Evolutionary conservation across 495 filamentous ascomycete species (phyloP), one percentile per base, ranked within the genome.

Genomic region (Cenococcum geophilum): DNA sequence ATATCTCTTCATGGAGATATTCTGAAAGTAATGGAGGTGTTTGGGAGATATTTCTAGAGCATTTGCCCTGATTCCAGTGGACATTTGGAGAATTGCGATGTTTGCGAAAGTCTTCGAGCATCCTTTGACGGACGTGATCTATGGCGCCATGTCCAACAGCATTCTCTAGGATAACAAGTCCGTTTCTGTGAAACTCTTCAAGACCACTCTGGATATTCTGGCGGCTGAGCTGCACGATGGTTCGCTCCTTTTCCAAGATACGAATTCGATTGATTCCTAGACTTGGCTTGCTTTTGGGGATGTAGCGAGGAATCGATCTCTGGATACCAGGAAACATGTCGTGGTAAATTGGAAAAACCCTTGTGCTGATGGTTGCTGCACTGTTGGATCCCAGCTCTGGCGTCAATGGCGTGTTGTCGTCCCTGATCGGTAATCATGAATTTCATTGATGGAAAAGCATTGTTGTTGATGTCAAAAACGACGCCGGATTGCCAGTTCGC

Each of bases 121-220:
- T 49, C 45, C 45, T 49, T 20, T 49, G 45, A 49, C 20, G 45
- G 45, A 49, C 45, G 20, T 49, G 45, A 22, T 49, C 18, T 49
- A 49, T 49, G 45, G 20, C 18, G 6, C 45, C 45, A 20, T 49
- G 45, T 22, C 45, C 45, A 22, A 49, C 45, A 9, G 45, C 45
- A 49, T 49, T 22, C 45, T 49, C 45, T 49, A 49, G 45, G 20
- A 49, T 49, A 49, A 49, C 45, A 49, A 49, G 20, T 49, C 45
- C 45, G 20, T 49, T 49, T 18, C 45, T 49, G 45, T 49, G 45
- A 20, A 49, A 49, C 45, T 49, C 45, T 49, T 49, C 8, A 9
- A 49, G 9, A 20, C 45, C 45, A 18, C 45, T 49, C 18, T 49
- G 45, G 20, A 49, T 20, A 49, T 49, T 49, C 45, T 49, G 45